phyloP scores from a whole-genome alignment of 805 yeast species.

The Starmera pachycereana region DNA sequence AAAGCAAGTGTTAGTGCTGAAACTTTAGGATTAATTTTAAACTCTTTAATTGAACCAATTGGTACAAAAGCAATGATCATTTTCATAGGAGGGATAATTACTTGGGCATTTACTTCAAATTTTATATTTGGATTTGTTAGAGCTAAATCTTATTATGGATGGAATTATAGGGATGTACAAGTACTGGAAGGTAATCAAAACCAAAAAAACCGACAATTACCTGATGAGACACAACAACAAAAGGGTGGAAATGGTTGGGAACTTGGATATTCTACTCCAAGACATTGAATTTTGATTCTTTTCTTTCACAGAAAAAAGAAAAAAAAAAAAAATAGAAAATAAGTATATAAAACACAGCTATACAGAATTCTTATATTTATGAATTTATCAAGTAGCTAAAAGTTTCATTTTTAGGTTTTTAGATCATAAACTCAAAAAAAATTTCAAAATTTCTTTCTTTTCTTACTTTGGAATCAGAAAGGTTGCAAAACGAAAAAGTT shows the following conservation, averaged over 20 bases:
- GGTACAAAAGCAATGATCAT: slow-evolving; percentile 48
- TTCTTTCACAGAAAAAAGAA: not conserved
- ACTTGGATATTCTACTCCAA: not conserved
- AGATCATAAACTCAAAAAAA: too few relatives aligned
- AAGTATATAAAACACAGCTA: too few relatives aligned
- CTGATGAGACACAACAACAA: slow-evolving; percentile 1
- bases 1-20: slow-evolving; percentile 52
- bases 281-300: not conserved
- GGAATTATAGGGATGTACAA: slow-evolving; percentile 7
- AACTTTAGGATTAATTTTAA: slow-evolving; percentile 49
- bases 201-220: not conserved
- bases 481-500: too few relatives aligned
- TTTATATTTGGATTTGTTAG: slow-evolving; percentile 58
- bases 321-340: too few relatives aligned
- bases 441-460: too few relatives aligned
- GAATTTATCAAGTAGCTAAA: too few relatives aligned
- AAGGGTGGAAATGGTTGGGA: not conserved
- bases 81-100: slow-evolving; percentile 25
- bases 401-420: too few relatives aligned
- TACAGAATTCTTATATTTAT: too few relatives aligned
- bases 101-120: slow-evolving; percentile 49
- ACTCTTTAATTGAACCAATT: slow-evolving; percentile 58
- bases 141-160: slow-evolving; percentile 34
- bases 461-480: too few relatives aligned
- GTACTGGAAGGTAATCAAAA: not conserved